A percentile compares a stretch with the other conserved stretches of the same genome.
Evolutionary conservation across 2,329 filamentous ascomycete species (phyloP).

Genomic region (Apiospora hydei): DNA sequence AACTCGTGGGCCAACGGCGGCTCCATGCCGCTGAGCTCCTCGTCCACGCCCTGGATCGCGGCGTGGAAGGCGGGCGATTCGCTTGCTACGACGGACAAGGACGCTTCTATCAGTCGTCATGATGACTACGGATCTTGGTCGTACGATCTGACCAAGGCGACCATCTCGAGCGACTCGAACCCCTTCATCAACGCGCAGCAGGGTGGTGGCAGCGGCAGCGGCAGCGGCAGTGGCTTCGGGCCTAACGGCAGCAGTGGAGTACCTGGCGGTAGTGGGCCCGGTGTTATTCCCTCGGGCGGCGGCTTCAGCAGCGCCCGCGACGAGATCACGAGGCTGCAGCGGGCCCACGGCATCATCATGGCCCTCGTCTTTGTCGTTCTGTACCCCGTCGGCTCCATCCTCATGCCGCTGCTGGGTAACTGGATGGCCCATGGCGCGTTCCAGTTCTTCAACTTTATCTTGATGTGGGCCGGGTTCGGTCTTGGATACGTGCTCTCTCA

Average conservation of each 20-base stretch:
- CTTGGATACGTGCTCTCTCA: constrained; percentile 59
- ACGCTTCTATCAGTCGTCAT: constrained; percentile 54
- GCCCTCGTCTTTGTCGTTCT: constrained; percentile 63
- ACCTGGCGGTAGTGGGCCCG: constrained; percentile 28
- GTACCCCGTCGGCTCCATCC: constrained; percentile 65
- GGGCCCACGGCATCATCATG: constrained; percentile 67
- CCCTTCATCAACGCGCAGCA: constrained; percentile 51
- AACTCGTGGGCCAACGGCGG: constrained; percentile 51
- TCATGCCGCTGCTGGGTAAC: constrained; percentile 66
- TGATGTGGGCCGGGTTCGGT: constrained; percentile 65
- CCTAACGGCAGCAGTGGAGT: constrained; percentile 4
- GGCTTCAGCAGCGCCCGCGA: constrained; percentile 28
- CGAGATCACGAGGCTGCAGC: constrained; percentile 39
- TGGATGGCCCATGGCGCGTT: constrained; percentile 65
- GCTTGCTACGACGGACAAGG: constrained; percentile 51
- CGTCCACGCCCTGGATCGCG: constrained; percentile 57
- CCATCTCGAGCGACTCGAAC: constrained; percentile 56
- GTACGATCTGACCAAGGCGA: constrained; percentile 58
- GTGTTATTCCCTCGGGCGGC: background rate
- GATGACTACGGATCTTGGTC: constrained; percentile 52
- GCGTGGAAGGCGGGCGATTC: constrained; percentile 59
- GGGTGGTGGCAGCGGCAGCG: constrained; percentile 27
- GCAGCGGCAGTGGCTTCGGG: constrained; percentile 10
- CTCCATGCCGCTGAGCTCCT: constrained; percentile 50
- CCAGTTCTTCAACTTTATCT: constrained; percentile 61